Evolutionary conservation across 225 moss, liverwort and hornwort genomes (phyloP), one percentile per base, ranked within the genome.

Genomic region (Physcomitrium patens): DNA sequence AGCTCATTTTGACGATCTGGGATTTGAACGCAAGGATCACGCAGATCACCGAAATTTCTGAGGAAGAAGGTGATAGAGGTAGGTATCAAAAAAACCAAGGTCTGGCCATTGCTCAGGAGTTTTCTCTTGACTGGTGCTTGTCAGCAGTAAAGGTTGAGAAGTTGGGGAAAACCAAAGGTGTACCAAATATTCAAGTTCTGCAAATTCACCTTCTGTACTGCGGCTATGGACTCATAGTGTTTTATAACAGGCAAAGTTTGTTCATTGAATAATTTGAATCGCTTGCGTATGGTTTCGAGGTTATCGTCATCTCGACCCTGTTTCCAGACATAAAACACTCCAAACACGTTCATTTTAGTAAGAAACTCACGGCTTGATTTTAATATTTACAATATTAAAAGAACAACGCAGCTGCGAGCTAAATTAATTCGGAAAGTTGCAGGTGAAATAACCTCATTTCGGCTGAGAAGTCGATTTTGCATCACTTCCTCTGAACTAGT

Each of bases 261-360:
- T 75, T 96, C 91, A 15, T 89, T 75, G 77, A 96, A 96, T 22
- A 96, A 82, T 78, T 92, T 86, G 60, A 96, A 87, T 23, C 96
- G 89, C 76, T 96, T 96, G 65, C 91, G 89, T 20, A 96, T 92
- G 2, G 91, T 92, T 72, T 94, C 94, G 65, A 92, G 83, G 63
- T 96, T 96, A 76, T 96, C 96, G 82, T 96, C 96, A 71, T 68
- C 91, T 81, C 96, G 96, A 82, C 94, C 96, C 96, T 96, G 73
- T 46, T 53, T 43, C 56, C 43, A 28, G 54, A 54, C 27, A 42
- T 24, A 71, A 61, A 58, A 19, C 14, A 71, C 52, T 71, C 43
- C 60, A 74, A 67, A 11, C 37, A 57, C 49, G 8, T 67, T 65
- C 45, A 60, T 14, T 28, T 26, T 17, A 60, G 47, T 66, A 53